Base-by-base conservation (phyloP, 2,329 filamentous ascomycete species). In the Paraconiothyrium brasiliense region DNA sequence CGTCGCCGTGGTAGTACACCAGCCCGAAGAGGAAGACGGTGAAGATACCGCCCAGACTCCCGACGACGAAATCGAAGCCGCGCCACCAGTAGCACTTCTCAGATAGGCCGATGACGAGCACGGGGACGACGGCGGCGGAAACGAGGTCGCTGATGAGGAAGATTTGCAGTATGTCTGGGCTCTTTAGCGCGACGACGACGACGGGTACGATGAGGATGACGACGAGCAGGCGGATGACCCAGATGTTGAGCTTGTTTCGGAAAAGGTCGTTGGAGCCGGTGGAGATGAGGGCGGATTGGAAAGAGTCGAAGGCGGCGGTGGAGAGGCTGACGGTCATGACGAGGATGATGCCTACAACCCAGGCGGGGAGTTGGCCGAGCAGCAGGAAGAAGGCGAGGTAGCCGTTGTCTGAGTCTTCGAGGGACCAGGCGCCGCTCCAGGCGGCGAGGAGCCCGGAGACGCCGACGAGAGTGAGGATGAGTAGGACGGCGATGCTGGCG, bases 221-320 rank as follows among this genome's bases (percentile, higher is more conserved):
- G 30, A 95, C 91, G 44, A 83, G 83, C 20, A 73, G 84, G 50
- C 92, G 89, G 68, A 94, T 90, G 76, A 84, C 86, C 87, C 91
- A 92, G 66, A 94, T 86, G 71, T 89, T 89, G 59, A 95, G 86
- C 62, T 86, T 87, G 84, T 95, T 95, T 70, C 92, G 89, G 85
- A 94, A 94, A 14, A 95, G 79, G 74, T 95, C 92, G 81, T 94
- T 94, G 67, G 90, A 93, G 14, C 89, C 90, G 0, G 90, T 91
- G n/a, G 90, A 92, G 8, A 94, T 90, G 89, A 95, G 93, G 68
- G 92, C 90, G 1, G 89, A 91, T 79, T 94, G 92, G 41, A 94
- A 84, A 64, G 86, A 90, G 82, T 95, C 92, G 66, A 95, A 94
- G 0, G 92, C 88, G 0, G 92, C 89, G 2, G 90, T 92, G 71